Base-by-base conservation (phyloP, 2,329 filamentous ascomycete species). In the Colletotrichum lini region DNA sequence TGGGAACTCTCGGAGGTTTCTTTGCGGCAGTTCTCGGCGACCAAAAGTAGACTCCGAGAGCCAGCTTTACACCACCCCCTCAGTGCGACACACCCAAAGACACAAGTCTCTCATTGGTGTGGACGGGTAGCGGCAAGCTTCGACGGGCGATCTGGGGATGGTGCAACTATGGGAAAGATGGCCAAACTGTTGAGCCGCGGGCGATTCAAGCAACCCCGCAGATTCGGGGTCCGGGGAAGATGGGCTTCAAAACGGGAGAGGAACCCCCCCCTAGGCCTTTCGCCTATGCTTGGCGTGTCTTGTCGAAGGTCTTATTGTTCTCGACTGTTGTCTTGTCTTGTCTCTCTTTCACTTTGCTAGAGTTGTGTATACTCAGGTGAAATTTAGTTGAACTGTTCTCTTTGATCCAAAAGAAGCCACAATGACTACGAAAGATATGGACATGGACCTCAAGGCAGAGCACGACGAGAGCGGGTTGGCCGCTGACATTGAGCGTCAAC, bases 391-490 rank as follows among this genome's bases (percentile, higher is more conserved):
- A 26, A 13, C 50, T 42, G 47, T 13, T 4, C 2, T 16, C 23
- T 21, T 49, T 1, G 23, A 13, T 3, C 4, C 23, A 8, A 47
- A 8, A 8, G 15, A 23, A 16, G 7, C n/a, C 53, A 38, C 40
- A 23, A 66, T 72, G 66, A 12, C 66, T 18, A 38, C 49, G 8
- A 65, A 65, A 30, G 61, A 70, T n/a, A 35, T 45, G 23, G 66
- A 67, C 4, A 74, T 75, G 64, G 59, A 73, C 49, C 59, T 64
- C 42, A 76, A 78, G 60, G 61, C 49, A 21, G 72, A 75, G 18
- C 70, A 75, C 58, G 71, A 67, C 30, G 74, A 75, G 58, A 68
- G 74, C 65, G 70, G 75, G 56, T 60, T 72, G 21, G 72, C 72
- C 38, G 59, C 57, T 30, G 52, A 68, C 61, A 56, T 62, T 2